Evolutionary conservation across 441 rosid species (phyloP).

Genomic region (Erodium texanum): DNA sequence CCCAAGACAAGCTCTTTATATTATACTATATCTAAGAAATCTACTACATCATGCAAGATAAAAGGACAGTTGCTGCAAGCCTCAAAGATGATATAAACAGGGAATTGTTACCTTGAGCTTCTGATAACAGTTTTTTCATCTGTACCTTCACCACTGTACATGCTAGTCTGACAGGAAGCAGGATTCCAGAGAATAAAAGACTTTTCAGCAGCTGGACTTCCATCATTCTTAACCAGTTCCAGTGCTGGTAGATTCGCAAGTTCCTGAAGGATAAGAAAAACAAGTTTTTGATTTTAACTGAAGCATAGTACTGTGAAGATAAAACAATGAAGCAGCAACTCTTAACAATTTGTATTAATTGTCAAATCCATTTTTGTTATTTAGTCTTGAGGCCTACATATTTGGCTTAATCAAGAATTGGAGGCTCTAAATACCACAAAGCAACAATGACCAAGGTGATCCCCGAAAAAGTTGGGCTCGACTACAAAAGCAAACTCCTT

Average conservation of each 20-base stretch:
- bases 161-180: slow-evolving; percentile 17
- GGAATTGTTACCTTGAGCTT: slow-evolving; percentile 2
- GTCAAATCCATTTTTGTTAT: background rate
- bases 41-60: no score
- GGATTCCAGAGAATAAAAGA: slow-evolving; percentile 87
- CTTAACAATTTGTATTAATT: background rate
- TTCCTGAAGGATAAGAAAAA: slow-evolving; percentile 47
- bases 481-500: background rate
- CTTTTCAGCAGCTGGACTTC: slow-evolving; percentile 80
- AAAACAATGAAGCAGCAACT: slow-evolving; percentile 4
- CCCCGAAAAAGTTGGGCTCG: background rate
- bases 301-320: background rate
- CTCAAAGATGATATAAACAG: background rate
- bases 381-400: background rate
- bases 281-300: slow-evolving; percentile 11
- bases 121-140: slow-evolving; percentile 16
- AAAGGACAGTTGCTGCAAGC: slow-evolving; percentile 2
- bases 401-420: background rate
- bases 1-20: background rate
- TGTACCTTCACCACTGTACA: slow-evolving; percentile 20
- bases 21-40: background rate
- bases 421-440: background rate
- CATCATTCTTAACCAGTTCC: slow-evolving; percentile 73
- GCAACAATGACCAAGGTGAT: background rate
- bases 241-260: slow-evolving; percentile 74